Base-by-base conservation (phyloP, 225 moss, liverwort and hornwort species). In the Physcomitrium patens region DNA sequence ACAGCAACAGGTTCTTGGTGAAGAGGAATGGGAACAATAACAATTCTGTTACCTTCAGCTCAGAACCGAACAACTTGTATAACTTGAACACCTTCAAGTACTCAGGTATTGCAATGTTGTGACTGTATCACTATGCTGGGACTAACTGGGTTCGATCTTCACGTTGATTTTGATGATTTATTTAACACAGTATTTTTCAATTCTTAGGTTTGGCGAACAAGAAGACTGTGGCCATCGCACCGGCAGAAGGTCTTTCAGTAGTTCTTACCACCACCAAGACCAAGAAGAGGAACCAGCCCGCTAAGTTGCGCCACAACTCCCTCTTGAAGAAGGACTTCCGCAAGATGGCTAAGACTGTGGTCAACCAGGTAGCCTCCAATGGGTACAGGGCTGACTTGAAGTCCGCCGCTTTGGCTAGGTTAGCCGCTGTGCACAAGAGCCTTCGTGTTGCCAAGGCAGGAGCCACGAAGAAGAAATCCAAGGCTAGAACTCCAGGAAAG, bases 11-110 rank as follows among this genome's bases (percentile, higher is more conserved):
- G 79, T 96, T 91, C 46, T 74, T 96, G 85, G 96, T 96, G 50
- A 96, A 94, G 86, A 86, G 94, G 80, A 96, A 96, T 83, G 96
- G 94, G 43, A 96, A 96, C 84, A 86, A 83, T 71, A 94, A 85
- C 53, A 87, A 90, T 46, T 96, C 96, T 57, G 84, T 96, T 44
- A 92, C 92, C 67, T 96, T 96, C 76, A 96, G 94, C 75, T 94
- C 94, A 15, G 96, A 96, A 85, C 84, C 86, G 0, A 96, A 94
- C 85, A 96, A 96, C 66, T 73, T 96, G 75, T 94, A 89, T 82
- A 96, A 96, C 84, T 69, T 91, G 86, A 96, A 94, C 76, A 87
- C 83, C 12, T 94, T 92, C 80, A 96, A 94, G 88, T 79, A 89
- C 65, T 96, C 96, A 83, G 94, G 96, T 94, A 76, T 9, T 48